phyloP scores from a whole-genome alignment of 176 grass and related monocot genomes.

The Chrysopogon serrulatus region DNA sequence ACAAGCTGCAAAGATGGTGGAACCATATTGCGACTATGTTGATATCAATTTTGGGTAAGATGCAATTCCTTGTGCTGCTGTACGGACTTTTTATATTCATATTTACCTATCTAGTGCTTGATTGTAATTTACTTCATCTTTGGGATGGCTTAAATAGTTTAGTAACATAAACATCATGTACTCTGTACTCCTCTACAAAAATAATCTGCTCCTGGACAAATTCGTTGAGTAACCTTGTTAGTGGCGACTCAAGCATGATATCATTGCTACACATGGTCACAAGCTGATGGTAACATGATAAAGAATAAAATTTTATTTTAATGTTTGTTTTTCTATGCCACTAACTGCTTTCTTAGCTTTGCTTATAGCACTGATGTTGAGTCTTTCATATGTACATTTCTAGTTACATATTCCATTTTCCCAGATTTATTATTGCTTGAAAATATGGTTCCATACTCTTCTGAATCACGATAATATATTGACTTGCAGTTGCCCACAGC shows the following conservation, averaged over 20 bases:
- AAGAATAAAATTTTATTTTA: neutral
- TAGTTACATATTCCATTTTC: neutral
- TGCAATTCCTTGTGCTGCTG: slow-evolving; percentile 4
- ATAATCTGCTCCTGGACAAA: neutral
- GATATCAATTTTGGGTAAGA: slow-evolving; percentile 96
- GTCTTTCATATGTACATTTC: neutral
- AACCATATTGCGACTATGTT: slow-evolving; percentile 85
- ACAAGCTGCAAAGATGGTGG: slow-evolving; percentile 80
- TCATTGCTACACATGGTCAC: neutral
- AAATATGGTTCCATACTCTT: neutral
- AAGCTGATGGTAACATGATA: neutral
- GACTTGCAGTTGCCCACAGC: slow-evolving; percentile 78
- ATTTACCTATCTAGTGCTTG: neutral
- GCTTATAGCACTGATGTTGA: neutral
- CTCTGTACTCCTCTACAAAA: neutral
- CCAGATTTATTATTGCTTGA: neutral
- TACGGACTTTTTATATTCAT: neutral
- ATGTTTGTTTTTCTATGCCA: neutral
- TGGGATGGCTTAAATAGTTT: neutral
- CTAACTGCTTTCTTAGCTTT: slow-evolving; percentile 5
- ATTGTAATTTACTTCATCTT: neutral
- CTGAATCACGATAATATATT: neutral
- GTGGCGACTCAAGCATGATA: neutral
- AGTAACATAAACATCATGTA: neutral
- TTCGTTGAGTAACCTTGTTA: neutral